Conservation (phyloP, 805 yeast species). For the Kodamaea hsintzibuensis region DNA sequence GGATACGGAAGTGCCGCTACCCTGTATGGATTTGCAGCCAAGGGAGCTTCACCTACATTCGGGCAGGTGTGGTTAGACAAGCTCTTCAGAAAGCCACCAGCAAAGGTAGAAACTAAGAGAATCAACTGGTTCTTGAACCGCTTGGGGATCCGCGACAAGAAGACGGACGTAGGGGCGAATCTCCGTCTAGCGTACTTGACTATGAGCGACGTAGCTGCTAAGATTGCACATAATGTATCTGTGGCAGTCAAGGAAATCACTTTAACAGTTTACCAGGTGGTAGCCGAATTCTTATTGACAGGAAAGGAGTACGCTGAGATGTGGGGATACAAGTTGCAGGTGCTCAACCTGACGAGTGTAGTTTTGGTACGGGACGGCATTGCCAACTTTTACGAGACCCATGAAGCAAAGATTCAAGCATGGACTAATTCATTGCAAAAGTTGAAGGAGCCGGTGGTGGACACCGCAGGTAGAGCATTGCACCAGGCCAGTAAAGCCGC, state of each 20-base stretch:
- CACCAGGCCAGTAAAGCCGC: neutral
- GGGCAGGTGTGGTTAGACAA: neutral
- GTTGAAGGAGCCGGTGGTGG: neutral
- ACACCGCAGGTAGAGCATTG: neutral
- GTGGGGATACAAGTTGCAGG: neutral
- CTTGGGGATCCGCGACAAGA: neutral
- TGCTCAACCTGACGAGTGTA: neutral
- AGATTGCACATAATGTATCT: neutral
- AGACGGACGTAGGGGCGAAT: neutral
- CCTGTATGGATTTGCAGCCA: neutral
- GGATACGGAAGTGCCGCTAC: neutral
- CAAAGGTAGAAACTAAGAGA: neutral
- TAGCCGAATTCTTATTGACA: neutral
- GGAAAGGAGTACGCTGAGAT: neutral
- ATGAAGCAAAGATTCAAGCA: neutral
- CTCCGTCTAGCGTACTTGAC: neutral
- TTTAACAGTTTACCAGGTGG: neutral
- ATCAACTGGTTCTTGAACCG: neutral
- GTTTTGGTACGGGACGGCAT: neutral
- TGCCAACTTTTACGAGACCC: neutral
- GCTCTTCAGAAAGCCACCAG: neutral
- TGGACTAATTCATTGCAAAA: neutral
- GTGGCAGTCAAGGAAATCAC: neutral
- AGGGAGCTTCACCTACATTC: neutral
- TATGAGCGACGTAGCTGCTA: neutral